Base-by-base conservation (phyloP, 2,329 filamentous ascomycete genomes). In the Aspergillus udagawae region DNA sequence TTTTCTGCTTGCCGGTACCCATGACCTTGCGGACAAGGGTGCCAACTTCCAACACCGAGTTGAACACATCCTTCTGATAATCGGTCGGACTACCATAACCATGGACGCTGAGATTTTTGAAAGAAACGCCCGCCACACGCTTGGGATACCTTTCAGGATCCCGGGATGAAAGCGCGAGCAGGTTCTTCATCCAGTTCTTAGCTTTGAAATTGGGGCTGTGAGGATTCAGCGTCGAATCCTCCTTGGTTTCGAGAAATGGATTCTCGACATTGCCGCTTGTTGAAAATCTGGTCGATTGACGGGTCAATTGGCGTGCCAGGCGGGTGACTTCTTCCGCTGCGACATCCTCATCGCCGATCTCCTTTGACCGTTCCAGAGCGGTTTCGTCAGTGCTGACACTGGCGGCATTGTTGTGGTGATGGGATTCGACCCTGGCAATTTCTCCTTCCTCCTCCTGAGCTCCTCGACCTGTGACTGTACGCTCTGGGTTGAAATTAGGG, bases 81-180 rank as follows among this genome's bases (percentile, higher is more conserved):
- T 90, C 87, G 1, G 86, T 89, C 0, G 83, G 78, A 44, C 81
- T 82, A 48, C 87, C 87, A 64, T 82, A 90, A 44, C 87, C 87
- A 67, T 86, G 84, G 4, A 89, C 85, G 59, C 83, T 89, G 55
- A 91, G 77, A 67, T 89, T 82, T 70, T 84, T 82, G 75, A 87
- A 90, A 52, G 81, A 79, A 48, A 91, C 79, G 49, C 88, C 87
- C 0, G 84, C 81, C 14, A 82, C 83, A 65, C 86, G 82, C 45
- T 67, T 63, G 1, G 72, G 74, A 70, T 85, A 85, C 14, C 74
- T 69, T 61, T 79, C 77, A 53, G 83, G 86, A 56, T 82, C 80
- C 59, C 74, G 77, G 32, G 78, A 77, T 20, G 74, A 74, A 27
- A 79, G 69, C 8, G 75, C 74, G 35, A 81, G 67, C 52, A 82